These are phyloP conservation scores for Trichoderma lentiforme DNA, from an alignment of 2,329 filamentous ascomycete species.

Conservation along the genomic window DNA sequence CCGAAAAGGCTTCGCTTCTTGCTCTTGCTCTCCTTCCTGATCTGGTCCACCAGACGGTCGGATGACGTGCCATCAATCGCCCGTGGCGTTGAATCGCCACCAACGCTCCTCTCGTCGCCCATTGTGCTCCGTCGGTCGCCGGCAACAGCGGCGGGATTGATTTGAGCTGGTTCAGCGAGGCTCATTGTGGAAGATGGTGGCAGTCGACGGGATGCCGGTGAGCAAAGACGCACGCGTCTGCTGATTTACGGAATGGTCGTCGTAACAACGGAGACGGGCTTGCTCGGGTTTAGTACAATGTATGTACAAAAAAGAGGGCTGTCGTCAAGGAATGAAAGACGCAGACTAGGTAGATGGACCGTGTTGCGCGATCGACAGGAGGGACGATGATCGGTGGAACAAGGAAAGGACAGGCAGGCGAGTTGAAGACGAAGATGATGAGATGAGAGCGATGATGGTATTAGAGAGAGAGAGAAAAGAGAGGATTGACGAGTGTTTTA, in stretches of 20 bases:
- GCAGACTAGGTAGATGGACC: neutral
- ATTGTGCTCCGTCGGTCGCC: conserved; percentile 22
- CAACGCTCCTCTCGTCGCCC: conserved; percentile 28
- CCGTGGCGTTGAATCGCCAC: conserved; percentile 34
- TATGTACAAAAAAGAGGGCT: neutral
- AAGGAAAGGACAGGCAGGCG: neutral
- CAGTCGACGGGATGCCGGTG: neutral
- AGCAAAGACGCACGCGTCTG: conserved; percentile 2
- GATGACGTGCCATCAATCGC: conserved; percentile 27
- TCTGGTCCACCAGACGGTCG: conserved; percentile 30
- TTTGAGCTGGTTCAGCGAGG: conserved; percentile 28
- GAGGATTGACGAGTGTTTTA: conserved; percentile 8
- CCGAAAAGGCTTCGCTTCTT: conserved; percentile 60
- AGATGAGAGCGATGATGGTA: neutral
- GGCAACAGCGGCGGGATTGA: conserved; percentile 14
- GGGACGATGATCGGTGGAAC: conserved; percentile 2
- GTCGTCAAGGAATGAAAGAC: neutral
- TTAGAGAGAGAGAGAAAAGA: neutral
- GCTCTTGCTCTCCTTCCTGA: conserved; percentile 31
- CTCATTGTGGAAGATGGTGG: conserved; percentile 25
- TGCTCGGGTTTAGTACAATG: neutral
- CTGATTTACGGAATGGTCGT: neutral
- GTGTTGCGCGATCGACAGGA: conserved; percentile 15
- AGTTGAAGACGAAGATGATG: neutral
- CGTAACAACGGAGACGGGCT: neutral